A percentile compares a stretch with the other conserved stretches of the same genome.
Evolutionary conservation across 495 filamentous ascomycete genomes (phyloP).

Genomic region (Penicillium turbatum): DNA sequence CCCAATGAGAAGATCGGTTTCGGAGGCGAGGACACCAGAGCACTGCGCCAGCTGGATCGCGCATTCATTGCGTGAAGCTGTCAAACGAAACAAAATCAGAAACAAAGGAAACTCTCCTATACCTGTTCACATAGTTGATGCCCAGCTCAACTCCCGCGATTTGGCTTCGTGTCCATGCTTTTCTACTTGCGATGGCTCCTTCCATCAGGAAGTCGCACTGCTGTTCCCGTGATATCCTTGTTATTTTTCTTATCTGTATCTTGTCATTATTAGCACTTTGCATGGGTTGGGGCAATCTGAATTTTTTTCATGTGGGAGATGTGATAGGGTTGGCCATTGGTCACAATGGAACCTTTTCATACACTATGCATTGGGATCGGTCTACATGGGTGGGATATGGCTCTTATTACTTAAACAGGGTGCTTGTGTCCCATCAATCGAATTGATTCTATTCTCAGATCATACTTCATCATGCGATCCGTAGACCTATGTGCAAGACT

Average conservation of each 20-base stretch:
- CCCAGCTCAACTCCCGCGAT: background rate
- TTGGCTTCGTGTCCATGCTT: slow-evolving; percentile 1
- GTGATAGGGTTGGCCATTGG: slow-evolving; percentile 1
- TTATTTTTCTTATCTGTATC: background rate
- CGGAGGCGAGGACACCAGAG: slow-evolving; percentile 59
- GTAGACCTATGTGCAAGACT: no score
- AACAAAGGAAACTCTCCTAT: background rate
- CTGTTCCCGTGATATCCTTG: slow-evolving; percentile 1
- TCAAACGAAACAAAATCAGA: background rate
- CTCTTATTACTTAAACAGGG: background rate
- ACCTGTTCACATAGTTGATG: background rate
- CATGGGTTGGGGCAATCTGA: slow-evolving; percentile 6
- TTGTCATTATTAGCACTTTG: slow-evolving; percentile 10
- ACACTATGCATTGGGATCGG: slow-evolving; percentile 10
- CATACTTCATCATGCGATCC: no score
- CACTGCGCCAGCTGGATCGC: slow-evolving; percentile 60
- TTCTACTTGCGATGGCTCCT: background rate
- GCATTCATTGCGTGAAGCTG: slow-evolving; percentile 35
- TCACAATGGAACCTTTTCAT: slow-evolving; percentile 1
- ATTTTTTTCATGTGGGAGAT: background rate
- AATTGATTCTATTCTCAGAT: background rate
- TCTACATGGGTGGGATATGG: slow-evolving; percentile 4
- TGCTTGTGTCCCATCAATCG: background rate
- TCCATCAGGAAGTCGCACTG: background rate
- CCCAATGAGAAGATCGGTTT: slow-evolving; percentile 61